These are phyloP conservation scores for Backusella psychrophila DNA, from an alignment of 192 early-diverging fungal genomes.

Conservation along the genomic window DNA sequence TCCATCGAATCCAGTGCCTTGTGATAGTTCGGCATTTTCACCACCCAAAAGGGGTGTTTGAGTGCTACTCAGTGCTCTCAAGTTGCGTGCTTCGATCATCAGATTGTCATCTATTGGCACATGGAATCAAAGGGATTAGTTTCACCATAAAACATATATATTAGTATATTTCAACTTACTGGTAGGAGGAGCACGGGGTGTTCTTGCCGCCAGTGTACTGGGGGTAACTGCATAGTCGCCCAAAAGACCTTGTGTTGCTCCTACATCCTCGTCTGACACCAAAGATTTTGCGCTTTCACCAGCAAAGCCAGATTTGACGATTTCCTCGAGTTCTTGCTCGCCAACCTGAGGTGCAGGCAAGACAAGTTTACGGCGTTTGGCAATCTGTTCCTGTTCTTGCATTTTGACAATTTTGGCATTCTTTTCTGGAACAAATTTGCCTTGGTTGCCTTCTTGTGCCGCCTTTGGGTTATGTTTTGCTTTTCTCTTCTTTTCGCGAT, in stretches of 20 bases:
- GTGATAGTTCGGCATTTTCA: conserved; percentile 48
- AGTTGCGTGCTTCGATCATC: conserved; percentile 80
- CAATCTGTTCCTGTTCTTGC: conserved; percentile 69
- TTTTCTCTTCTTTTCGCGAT: conserved; percentile 75
- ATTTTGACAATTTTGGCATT: conserved; percentile 49
- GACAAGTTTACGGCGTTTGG: conserved; percentile 73
- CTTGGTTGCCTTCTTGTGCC: conserved; percentile 54
- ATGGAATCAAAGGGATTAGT: neutral
- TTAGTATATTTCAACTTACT: conserved; percentile 26
- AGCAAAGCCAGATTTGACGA: conserved; percentile 86
- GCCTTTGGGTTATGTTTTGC: conserved; percentile 50
- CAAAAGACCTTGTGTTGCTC: conserved; percentile 66
- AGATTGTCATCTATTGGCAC: conserved; percentile 54
- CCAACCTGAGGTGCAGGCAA: conserved; percentile 91
- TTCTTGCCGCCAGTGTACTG: conserved; percentile 54
- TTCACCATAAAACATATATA: neutral
- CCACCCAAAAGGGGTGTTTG: conserved; percentile 87
- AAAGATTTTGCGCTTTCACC: conserved; percentile 73
- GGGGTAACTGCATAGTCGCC: conserved; percentile 69
- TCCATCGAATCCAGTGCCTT: conserved; percentile 61
- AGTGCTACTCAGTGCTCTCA: conserved; percentile 66
- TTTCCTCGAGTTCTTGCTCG: conserved; percentile 87
- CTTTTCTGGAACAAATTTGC: conserved; percentile 58
- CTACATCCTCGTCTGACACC: conserved; percentile 54
- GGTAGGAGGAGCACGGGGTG: conserved; percentile 52